phyloP scores from a whole-genome alignment of 2,329 filamentous ascomycete genomes.

The Dryadomyces sulphureus region DNA sequence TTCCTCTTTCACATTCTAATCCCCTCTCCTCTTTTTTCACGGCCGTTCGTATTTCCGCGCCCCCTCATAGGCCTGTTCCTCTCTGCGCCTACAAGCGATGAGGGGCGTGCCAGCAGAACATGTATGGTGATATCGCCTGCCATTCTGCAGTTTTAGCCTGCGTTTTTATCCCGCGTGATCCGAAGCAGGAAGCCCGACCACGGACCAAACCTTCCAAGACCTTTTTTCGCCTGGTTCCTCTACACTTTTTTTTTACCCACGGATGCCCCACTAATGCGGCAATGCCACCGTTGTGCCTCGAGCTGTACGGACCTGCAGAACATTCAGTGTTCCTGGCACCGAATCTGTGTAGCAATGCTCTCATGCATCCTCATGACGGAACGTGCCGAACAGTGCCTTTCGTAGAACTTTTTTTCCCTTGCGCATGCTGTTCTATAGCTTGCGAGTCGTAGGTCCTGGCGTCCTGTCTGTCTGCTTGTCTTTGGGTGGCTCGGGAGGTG shows the following conservation, averaged over 20 bases:
- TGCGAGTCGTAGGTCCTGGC: too few species aligned
- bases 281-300: background rate
- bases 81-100: too few species aligned
- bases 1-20: too few species aligned
- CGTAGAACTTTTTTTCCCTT: too few species aligned
- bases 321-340: background rate
- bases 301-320: background rate
- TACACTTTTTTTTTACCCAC: too few species aligned
- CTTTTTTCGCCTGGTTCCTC: too few species aligned
- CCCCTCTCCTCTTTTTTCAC: too few species aligned
- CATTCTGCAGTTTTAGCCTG: background rate
- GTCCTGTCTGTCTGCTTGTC: too few species aligned
- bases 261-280: background rate
- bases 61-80: background rate
- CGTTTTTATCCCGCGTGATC: background rate
- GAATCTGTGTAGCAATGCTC: background rate
- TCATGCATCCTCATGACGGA: too few species aligned
- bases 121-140: background rate
- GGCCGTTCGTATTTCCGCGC: background rate
- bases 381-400: too few species aligned
- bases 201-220: background rate
- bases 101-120: background rate
- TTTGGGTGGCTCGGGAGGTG: too few species aligned
- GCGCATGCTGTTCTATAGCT: too few species aligned
- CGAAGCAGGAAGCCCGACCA: background rate